Evolutionary conservation across 2,329 filamentous ascomycete genomes (phyloP).

Genomic region (Colletotrichum chlorophyti): DNA sequence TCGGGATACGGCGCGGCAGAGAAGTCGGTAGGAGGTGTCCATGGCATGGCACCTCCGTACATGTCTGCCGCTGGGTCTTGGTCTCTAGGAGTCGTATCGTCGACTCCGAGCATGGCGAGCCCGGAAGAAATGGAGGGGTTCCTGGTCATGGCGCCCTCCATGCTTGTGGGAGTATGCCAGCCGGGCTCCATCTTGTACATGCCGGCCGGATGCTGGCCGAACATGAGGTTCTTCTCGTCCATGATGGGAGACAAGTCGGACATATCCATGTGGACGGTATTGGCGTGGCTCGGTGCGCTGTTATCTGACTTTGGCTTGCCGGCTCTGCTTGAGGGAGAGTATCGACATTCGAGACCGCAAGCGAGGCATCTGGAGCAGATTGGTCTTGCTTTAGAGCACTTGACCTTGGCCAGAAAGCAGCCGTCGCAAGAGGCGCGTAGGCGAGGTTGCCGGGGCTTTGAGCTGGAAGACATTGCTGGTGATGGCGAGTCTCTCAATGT

Average conservation of each 20-base stretch:
- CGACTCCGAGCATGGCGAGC: conserved; percentile 38
- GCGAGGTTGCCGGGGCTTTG: conserved; percentile 47
- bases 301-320: conserved; percentile 54
- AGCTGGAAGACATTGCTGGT: conserved; percentile 28
- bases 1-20: conserved; percentile 40
- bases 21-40: conserved; percentile 47
- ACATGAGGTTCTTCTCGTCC: conserved; percentile 40
- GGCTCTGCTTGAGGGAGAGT: conserved; percentile 58
- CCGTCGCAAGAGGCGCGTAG: conserved; percentile 59
- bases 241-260: conserved; percentile 33
- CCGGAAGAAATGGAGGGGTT: conserved; percentile 43
- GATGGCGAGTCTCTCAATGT: conserved; percentile 10
- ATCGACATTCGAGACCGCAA: conserved; percentile 56
- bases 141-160: conserved; percentile 41
- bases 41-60: conserved; percentile 45
- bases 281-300: conserved; percentile 29
- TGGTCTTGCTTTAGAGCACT: conserved; percentile 60
- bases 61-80: conserved; percentile 37
- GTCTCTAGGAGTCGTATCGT: conserved; percentile 33
- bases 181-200: conserved; percentile 45
- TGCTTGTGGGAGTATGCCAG: conserved; percentile 46
- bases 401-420: conserved; percentile 63
- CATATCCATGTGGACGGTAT: conserved; percentile 31
- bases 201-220: conserved; percentile 36
- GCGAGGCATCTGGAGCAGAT: conserved; percentile 59